A percentile compares a stretch with the other conserved stretches of the same genome.
Evolutionary conservation across 179 eudicot species (phyloP).

Genomic region (Gypsophila paniculata): DNA sequence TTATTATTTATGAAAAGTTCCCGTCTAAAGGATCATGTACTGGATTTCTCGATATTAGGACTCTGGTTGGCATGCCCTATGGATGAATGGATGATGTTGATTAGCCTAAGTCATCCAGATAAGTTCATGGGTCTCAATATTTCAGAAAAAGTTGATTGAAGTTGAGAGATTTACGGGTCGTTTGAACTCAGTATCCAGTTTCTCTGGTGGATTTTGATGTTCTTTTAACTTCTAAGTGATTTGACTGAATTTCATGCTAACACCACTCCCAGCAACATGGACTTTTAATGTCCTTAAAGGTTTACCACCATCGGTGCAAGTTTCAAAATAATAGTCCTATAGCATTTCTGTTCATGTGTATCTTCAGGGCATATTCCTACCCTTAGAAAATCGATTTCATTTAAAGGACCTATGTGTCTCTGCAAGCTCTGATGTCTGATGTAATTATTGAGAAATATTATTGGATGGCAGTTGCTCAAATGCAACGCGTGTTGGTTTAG

Average conservation of each 20-base stretch:
- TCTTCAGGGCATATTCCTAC: background rate
- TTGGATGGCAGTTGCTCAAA: background rate
- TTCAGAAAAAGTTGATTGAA: background rate
- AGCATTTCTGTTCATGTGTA: background rate
- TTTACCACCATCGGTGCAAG: background rate
- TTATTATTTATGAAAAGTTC: background rate
- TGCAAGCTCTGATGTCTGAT: background rate
- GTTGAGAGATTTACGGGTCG: background rate
- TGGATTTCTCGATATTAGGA: too few species aligned
- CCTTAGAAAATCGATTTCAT: too few species aligned
- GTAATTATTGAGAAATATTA: background rate
- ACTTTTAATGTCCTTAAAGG: background rate
- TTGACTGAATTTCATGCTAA: too few species aligned
- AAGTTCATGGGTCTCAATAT: background rate
- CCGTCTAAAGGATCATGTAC: background rate
- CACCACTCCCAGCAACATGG: background rate
- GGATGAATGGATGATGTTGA: too few species aligned
- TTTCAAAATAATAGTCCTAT: background rate
- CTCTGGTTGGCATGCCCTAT: too few species aligned
- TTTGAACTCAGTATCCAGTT: background rate
- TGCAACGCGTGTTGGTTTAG: background rate
- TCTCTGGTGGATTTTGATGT: background rate
- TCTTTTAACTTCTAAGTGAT: background rate
- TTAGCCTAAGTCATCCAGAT: too few species aligned
- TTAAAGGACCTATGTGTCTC: background rate